Percentiles rank a stretch among this genome's conserved stretches.
Conservation (phyloP, 1,284 basidiomycete genomes). For the Filobasidium uniguttulatum region DNA sequence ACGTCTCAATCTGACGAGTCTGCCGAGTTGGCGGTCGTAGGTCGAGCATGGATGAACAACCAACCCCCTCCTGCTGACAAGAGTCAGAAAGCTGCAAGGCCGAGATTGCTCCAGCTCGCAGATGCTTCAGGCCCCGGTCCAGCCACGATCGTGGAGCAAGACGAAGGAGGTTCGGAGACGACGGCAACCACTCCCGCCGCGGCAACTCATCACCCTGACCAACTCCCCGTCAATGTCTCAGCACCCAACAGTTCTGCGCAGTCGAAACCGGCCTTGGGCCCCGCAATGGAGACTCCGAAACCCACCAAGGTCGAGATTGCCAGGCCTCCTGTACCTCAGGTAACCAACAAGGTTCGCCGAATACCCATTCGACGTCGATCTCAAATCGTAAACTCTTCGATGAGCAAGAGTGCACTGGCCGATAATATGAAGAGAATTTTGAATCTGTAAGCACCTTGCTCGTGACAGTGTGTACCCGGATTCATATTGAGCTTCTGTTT, state of each 20-base stretch:
- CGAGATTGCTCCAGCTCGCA: slow-evolving; percentile 9
- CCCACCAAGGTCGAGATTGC: slow-evolving; percentile 4
- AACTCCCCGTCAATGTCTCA: not conserved
- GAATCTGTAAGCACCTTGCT: slow-evolving; percentile 15
- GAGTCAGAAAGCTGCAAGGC: slow-evolving; percentile 4
- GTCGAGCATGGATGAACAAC: slow-evolving; percentile 4
- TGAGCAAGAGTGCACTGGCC: slow-evolving; percentile 6
- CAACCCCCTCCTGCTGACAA: slow-evolving; percentile 8
- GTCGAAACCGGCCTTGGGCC: too few species aligned
- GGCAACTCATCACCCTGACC: not conserved
- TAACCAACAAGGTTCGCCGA: not conserved
- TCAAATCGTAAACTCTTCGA: slow-evolving; percentile 5
- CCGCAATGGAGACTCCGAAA: slow-evolving; percentile 14
- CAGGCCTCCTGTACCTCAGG: slow-evolving; percentile 7
- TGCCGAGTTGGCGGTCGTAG: slow-evolving; percentile 8
- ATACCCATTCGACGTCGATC: slow-evolving; percentile 6
- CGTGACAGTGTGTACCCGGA: too few species aligned
- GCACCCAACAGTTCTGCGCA: too few species aligned
- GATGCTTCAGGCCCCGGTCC: slow-evolving; percentile 4
- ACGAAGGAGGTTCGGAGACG: slow-evolving; percentile 3
- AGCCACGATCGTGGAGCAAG: slow-evolving; percentile 10
- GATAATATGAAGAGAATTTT: slow-evolving; percentile 25
- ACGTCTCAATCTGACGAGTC: slow-evolving; percentile 12
- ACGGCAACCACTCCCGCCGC: too few species aligned
- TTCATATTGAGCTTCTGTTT: too few species aligned